These are phyloP conservation scores for Leccinellum albellum DNA, from an alignment of 768 basidiomycete species.

Conservation along the genomic window DNA sequence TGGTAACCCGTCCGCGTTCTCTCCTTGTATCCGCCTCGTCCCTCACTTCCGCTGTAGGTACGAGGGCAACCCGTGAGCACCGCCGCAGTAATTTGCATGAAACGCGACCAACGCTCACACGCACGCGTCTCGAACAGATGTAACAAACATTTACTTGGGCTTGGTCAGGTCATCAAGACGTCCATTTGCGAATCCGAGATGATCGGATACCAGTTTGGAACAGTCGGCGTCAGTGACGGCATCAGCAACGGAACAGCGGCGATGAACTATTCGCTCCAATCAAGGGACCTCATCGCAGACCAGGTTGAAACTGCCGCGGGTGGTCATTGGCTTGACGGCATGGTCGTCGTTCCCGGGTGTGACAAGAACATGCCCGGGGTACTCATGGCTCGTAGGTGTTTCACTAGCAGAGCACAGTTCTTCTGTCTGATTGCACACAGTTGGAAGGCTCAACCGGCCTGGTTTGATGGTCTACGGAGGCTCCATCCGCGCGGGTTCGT, in stretches of 20 bases:
- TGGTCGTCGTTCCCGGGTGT: constrained; percentile 96
- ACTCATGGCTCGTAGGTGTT: constrained; percentile 82
- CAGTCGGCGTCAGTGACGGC: constrained; percentile 95
- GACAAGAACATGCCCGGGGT: constrained; percentile 99
- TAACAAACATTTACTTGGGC: constrained; percentile 86
- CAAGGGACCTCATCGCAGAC: constrained; percentile 96
- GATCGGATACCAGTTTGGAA: constrained; percentile 97
- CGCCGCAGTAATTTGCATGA: not conserved
- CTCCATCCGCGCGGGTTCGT: constrained; percentile 88
- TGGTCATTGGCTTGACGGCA: constrained; percentile 96
- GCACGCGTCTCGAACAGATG: constrained; percentile 52
- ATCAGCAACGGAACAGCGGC: constrained; percentile 97
- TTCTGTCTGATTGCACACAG: constrained; percentile 36
- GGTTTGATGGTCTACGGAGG: constrained; percentile 98
- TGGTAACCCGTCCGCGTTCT: constrained; percentile 58
- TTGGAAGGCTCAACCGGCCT: constrained; percentile 93
- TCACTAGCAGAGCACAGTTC: not conserved
- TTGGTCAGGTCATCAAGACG: constrained; percentile 83
- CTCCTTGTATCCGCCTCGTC: not conserved
- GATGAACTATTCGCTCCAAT: constrained; percentile 96
- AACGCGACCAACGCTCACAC: not conserved
- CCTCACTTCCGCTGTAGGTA: constrained; percentile 59
- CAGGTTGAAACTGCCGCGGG: constrained; percentile 94
- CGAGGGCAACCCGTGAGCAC: constrained; percentile 92
- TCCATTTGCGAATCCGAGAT: constrained; percentile 68